Percentiles rank a stretch among this genome's conserved stretches.
Evolutionary conservation across 345 rosid genomes (phyloP).

Genomic region (Rhizophora mangle): DNA sequence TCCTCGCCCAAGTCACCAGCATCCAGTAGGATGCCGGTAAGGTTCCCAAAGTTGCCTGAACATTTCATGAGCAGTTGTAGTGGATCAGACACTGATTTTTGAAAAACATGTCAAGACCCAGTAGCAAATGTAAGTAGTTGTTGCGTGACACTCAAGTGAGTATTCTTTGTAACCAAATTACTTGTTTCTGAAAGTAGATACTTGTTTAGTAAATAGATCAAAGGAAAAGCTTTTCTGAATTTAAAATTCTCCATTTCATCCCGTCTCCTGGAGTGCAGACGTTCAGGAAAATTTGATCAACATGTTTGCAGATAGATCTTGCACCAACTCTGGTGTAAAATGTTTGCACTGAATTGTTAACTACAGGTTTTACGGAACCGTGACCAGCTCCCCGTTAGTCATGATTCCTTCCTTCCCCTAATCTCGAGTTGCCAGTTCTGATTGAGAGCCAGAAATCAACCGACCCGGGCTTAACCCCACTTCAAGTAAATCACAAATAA

Average conservation of each 20-base stretch:
- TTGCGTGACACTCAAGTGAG: neutral
- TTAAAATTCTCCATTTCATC: neutral
- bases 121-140: constrained; percentile 26
- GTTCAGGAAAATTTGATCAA: neutral
- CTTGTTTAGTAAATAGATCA: neutral
- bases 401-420: too few relatives aligned
- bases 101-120: constrained; percentile 10
- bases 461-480: too few relatives aligned
- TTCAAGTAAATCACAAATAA: too few relatives aligned
- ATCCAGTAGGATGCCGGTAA: constrained; percentile 31
- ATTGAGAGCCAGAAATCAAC: too few relatives aligned
- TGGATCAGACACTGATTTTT: constrained; percentile 61
- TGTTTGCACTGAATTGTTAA: too few relatives aligned
- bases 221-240: neutral
- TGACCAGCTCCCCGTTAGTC: too few relatives aligned
- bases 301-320: too few relatives aligned
- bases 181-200: constrained; percentile 14
- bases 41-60: constrained; percentile 61
- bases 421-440: too few relatives aligned
- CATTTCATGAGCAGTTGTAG: constrained; percentile 65
- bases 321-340: too few relatives aligned
- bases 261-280: neutral
- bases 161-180: constrained; percentile 17
- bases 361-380: too few relatives aligned
- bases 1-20: constrained; percentile 33